Evolutionary conservation across 2,329 filamentous ascomycete genomes (phyloP).

Genomic region (Trichoderma hamatum): DNA sequence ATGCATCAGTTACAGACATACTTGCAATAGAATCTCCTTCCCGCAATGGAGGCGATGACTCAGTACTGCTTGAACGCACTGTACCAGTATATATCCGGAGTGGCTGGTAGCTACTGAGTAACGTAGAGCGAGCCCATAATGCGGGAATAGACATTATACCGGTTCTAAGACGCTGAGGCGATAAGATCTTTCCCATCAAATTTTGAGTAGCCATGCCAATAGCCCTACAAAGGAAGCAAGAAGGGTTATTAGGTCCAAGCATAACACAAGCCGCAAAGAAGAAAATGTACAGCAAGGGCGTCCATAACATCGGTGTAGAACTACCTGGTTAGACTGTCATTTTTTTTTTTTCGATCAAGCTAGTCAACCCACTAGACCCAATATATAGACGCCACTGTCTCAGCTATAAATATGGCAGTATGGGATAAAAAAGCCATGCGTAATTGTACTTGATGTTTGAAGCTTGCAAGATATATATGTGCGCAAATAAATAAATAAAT

Average conservation of each 20-base stretch:
- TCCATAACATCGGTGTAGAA: neutral
- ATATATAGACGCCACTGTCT: no score
- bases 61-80: neutral
- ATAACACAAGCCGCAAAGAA: neutral
- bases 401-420: neutral
- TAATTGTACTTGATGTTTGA: neutral
- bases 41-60: neutral
- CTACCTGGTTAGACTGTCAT: neutral
- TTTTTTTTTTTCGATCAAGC: no score
- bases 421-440: no score
- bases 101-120: neutral
- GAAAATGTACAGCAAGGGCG: neutral
- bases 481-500: no score
- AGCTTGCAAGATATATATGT: neutral
- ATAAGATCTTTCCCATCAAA: neutral
- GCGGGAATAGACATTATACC: neutral
- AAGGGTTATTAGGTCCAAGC: neutral
- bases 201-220: neutral
- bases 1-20: neutral
- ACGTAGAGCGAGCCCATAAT: neutral
- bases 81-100: neutral
- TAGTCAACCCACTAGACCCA: no score
- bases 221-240: neutral
- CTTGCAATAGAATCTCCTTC: neutral
- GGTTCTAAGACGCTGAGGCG: neutral